Percentiles rank a stretch among this genome's conserved stretches.
Conservation (phyloP, 2,329 filamentous ascomycete species). For the Clarireedia paspali region DNA sequence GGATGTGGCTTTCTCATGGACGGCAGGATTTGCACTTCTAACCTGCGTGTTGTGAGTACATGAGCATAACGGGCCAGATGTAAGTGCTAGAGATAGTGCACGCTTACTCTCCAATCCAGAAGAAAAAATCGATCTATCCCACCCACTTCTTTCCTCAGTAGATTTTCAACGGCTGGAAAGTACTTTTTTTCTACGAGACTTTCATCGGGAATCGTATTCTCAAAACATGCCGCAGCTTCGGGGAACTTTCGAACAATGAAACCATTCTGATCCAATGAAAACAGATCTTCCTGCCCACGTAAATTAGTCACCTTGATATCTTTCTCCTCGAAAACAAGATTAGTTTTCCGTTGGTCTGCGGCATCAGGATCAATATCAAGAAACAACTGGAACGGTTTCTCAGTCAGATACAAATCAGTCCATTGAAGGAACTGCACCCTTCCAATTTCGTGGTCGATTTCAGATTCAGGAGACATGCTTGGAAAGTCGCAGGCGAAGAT, state of each 20-base stretch:
- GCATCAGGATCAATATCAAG: no score
- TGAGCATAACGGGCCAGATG: no score
- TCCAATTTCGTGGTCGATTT: neutral
- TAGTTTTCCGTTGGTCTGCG: no score
- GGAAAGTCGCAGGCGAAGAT: neutral
- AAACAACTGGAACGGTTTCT: no score
- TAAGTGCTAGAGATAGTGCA: no score
- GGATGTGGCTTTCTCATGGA: neutral
- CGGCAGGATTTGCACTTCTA: neutral
- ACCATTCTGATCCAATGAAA: conserved; percentile 2
- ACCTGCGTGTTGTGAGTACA: no score
- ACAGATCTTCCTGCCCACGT: neutral
- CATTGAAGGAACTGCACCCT: conserved; percentile 8
- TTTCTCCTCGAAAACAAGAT: no score
- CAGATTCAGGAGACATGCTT: neutral
- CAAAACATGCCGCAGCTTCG: neutral
- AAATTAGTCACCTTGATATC: neutral
- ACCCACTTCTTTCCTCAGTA: no score
- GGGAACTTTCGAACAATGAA: neutral
- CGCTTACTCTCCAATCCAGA: no score
- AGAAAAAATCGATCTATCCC: no score
- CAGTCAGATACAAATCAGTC: neutral
- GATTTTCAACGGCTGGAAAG: no score
- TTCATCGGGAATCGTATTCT: neutral
- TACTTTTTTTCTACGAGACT: no score